Evolutionary conservation across 257 asterid species (phyloP), one percentile per base, ranked within the genome.

Genomic region (Scutellaria baicalensis): DNA sequence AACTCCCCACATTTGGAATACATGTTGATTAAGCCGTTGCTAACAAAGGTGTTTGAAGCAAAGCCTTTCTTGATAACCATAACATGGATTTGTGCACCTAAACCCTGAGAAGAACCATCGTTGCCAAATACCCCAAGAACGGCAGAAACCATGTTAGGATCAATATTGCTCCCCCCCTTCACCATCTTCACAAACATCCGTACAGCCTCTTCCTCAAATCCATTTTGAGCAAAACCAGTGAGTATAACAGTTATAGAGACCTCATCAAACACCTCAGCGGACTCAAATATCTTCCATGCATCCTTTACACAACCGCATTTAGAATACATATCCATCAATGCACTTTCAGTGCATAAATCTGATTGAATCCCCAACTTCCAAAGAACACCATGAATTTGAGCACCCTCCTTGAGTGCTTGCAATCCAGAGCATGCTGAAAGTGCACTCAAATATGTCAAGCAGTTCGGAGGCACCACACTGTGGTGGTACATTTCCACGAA

Each of bases 311-410:
- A 75, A 33, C 90, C 84, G 45, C 96, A 87, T 75, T 89, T 89
- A 1, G 95, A 91, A 71, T 93, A 91, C 89, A 93, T 77, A 79
- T 93, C 96, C 96, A 91, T 93, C 72, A 93, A 76, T 18, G 96
- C 96, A 78, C 89, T 91, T 59, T 89, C 95, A 6, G 87, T 65
- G 61, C 79, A 77, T 54, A 83, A 23, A 81, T 89, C 91, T 0
- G 87, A 83, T 43, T 87, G 89, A 18, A 91, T 73, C 68, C 99
- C 99, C 63, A 78, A 66, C 78, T 91, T 93, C 78, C 82, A 84
- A 59, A 81, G 76, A 49, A 78, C 72, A 31, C 86, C 85, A 71
- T 93, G 99, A 76, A 93, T 72, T 75, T 91, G 96, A 52, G 86
- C 77, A 60, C 95, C 99, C 78, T 82, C 88, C 67, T 66, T 70